A percentile compares a stretch with the other conserved stretches of the same genome.
These are phyloP conservation scores for Globisporangium paroecandrum DNA, from an alignment of 352 stramenopile genomes.

Conservation along the genomic window DNA sequence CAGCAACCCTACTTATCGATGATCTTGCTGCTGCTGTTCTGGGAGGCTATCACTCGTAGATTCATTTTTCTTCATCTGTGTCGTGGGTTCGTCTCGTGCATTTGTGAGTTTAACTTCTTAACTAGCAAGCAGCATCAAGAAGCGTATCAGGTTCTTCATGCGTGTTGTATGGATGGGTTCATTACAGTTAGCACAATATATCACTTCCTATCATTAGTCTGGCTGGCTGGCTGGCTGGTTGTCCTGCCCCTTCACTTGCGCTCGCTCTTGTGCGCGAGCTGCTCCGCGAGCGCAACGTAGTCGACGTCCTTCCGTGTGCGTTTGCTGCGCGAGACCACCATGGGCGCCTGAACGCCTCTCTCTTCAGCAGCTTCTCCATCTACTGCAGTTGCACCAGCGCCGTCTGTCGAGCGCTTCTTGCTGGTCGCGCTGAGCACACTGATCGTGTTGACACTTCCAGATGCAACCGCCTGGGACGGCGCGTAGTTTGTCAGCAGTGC, in stretches of 20 bases:
- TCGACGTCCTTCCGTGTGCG: conserved; percentile 57
- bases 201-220: too few relatives aligned
- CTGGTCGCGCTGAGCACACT: conserved; percentile 16
- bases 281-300: conserved; percentile 61
- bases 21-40: too few relatives aligned
- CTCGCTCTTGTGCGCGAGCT: conserved; percentile 30
- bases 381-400: not conserved
- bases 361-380: not conserved
- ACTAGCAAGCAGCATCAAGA: too few relatives aligned
- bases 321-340: conserved; percentile 36
- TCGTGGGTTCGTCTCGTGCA: too few relatives aligned
- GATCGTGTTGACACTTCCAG: conserved; percentile 20
- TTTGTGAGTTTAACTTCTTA: too few relatives aligned
- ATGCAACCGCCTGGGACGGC: not conserved
- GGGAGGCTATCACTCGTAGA: too few relatives aligned
- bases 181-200: too few relatives aligned
- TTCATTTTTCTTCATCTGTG: too few relatives aligned
- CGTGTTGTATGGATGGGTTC: too few relatives aligned
- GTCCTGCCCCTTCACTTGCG: conserved; percentile 11
- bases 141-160: too few relatives aligned
- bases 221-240: not conserved
- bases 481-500: conserved; percentile 50
- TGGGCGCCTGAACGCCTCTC: not conserved
- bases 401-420: conserved; percentile 31
- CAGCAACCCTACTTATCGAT: too few relatives aligned